phyloP scores from a whole-genome alignment of 1,139 yeast species.

The Zygoascus meyerae region DNA sequence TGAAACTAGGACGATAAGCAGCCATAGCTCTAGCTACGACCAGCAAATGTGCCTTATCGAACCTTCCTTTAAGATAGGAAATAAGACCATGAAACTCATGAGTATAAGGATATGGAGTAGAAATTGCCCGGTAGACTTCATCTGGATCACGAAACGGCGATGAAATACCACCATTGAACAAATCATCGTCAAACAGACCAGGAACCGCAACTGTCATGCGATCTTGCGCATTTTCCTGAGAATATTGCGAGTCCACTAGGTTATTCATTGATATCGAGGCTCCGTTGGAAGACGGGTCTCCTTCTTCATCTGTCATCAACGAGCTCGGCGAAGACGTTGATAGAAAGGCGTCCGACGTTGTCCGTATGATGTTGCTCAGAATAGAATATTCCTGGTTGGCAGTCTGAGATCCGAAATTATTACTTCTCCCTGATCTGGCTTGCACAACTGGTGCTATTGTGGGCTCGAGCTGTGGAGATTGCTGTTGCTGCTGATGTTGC shows the following conservation, averaged over 20 bases:
- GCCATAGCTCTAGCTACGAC: conserved; percentile 88
- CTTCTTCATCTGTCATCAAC: conserved; percentile 7
- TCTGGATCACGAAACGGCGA: conserved; percentile 22
- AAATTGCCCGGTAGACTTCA: conserved; percentile 27
- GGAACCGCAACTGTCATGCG: not conserved
- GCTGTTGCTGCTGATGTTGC: too few relatives aligned
- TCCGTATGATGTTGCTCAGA: conserved; percentile 58
- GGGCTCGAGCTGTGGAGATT: too few relatives aligned
- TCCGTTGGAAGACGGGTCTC: conserved; percentile 1
- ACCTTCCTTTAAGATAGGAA: conserved; percentile 65
- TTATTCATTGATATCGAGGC: not conserved
- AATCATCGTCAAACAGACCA: conserved; percentile 7
- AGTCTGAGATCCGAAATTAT: conserved; percentile 60
- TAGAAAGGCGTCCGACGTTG: conserved; percentile 11
- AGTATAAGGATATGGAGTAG: conserved; percentile 74
- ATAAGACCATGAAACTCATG: conserved; percentile 83
- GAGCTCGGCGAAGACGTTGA: conserved; percentile 7
- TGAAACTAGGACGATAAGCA: conserved; percentile 81
- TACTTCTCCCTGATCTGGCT: not conserved
- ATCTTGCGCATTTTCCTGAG: not conserved
- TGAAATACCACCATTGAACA: not conserved
- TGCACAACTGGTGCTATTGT: too few relatives aligned
- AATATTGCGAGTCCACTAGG: not conserved
- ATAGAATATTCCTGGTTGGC: conserved; percentile 80
- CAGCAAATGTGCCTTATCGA: conserved; percentile 65